A percentile compares a stretch with the other conserved stretches of the same genome.
Conservation (phyloP, 768 basidiomycete genomes). For the Macrolepiota fuliginosa region DNA sequence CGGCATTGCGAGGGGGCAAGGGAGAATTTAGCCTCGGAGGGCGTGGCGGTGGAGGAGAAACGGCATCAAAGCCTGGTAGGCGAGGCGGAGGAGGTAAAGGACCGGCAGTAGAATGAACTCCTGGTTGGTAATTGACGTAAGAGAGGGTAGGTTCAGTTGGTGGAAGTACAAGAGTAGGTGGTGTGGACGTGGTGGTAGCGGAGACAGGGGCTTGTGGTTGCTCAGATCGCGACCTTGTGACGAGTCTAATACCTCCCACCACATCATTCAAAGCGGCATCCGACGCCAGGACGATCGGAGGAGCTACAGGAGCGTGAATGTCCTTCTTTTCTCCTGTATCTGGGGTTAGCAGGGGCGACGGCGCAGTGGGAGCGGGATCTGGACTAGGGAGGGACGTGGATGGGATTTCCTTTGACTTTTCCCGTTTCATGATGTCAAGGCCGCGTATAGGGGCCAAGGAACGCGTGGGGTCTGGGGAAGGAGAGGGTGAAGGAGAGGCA, state of each 20-base stretch:
- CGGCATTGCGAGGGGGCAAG: constrained; percentile 20
- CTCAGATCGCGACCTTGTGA: neutral
- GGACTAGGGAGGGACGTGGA: constrained; percentile 24
- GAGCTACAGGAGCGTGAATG: constrained; percentile 57
- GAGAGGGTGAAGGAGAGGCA: constrained; percentile 23
- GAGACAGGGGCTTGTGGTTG: neutral
- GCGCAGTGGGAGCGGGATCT: neutral
- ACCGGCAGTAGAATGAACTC: constrained; percentile 15
- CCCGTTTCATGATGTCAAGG: constrained; percentile 8
- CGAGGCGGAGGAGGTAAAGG: constrained; percentile 16
- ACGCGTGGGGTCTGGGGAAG: constrained; percentile 18
- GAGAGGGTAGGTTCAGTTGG: neutral
- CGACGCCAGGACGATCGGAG: constrained; percentile 56
- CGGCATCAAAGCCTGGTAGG: constrained; percentile 8
- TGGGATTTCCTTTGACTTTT: constrained; percentile 8
- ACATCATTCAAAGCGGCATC: constrained; percentile 21
- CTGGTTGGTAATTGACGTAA: constrained; percentile 16
- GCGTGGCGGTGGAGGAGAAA: constrained; percentile 11
- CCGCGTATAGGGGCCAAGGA: constrained; percentile 14
- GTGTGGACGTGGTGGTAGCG: neutral
- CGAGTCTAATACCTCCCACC: constrained; percentile 7
- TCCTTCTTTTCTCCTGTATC: constrained; percentile 62
- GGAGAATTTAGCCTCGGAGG: constrained; percentile 23
- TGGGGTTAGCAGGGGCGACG: constrained; percentile 46
- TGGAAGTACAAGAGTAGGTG: neutral